Evolutionary conservation across 116 monocot genomes (phyloP).

Genomic region (Phalaenopsis hybrid): DNA sequence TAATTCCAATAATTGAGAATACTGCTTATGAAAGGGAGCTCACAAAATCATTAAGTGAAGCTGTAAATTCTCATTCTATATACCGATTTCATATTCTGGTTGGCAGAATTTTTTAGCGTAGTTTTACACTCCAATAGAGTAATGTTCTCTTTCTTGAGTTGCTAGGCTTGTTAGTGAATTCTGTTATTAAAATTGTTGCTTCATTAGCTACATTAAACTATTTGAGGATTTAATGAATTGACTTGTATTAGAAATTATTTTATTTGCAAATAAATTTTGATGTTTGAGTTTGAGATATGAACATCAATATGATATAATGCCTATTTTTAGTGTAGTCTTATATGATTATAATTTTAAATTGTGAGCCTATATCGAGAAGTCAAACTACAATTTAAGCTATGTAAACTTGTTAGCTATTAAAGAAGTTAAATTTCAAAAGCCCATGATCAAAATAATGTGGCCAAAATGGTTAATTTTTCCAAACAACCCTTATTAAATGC

Average conservation of each 20-base stretch:
- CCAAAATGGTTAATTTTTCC: background rate
- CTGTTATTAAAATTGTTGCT: background rate
- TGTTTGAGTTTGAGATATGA: background rate
- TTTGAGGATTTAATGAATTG: background rate
- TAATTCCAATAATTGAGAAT: constrained; percentile 96
- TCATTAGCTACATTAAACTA: background rate
- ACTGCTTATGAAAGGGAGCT: constrained; percentile 87
- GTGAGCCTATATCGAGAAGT: background rate
- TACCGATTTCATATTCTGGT: background rate
- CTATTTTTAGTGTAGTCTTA: background rate
- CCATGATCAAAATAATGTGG: background rate
- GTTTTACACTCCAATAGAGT: background rate
- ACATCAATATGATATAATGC: background rate
- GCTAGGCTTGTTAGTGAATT: background rate
- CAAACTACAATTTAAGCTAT: no score
- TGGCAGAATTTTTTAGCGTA: background rate
- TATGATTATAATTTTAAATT: background rate
- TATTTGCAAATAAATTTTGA: background rate
- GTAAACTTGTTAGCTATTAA: no score
- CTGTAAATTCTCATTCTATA: constrained; percentile 32
- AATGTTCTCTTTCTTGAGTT: background rate
- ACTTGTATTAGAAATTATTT: background rate
- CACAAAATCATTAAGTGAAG: constrained; percentile 80
- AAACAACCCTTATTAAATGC: background rate
- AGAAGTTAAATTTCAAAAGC: background rate